A percentile compares a stretch with the other conserved stretches of the same genome.
These are phyloP conservation scores for Sporothrix phasma DNA, from an alignment of 2,329 filamentous ascomycete genomes.

Conservation along the genomic window DNA sequence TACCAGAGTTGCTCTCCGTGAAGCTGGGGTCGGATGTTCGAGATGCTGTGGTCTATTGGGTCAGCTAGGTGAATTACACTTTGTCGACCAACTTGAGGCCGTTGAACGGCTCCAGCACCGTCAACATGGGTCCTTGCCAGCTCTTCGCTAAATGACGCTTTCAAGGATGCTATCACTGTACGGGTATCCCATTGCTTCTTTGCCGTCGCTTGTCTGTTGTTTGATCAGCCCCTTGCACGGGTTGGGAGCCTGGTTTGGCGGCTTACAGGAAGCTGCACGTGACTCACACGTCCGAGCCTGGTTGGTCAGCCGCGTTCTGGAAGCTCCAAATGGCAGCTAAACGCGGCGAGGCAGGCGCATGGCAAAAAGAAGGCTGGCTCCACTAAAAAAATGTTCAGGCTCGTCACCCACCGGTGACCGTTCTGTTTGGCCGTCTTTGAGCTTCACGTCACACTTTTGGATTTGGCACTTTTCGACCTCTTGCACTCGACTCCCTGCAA, in stretches of 20 bases:
- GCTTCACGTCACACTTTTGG: background rate
- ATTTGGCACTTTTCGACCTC: background rate
- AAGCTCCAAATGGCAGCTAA: constrained; percentile 3
- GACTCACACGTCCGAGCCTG: background rate
- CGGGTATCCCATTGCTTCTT: too few relatives aligned
- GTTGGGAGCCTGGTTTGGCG: background rate
- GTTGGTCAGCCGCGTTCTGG: constrained; percentile 6
- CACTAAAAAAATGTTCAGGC: constrained; percentile 13
- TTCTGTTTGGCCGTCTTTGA: background rate
- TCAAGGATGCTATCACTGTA: too few relatives aligned
- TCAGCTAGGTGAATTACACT: background rate
- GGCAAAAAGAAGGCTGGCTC: background rate
- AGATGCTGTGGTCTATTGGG: background rate
- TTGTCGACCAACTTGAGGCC: background rate
- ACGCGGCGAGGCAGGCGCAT: background rate
- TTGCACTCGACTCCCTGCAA: background rate
- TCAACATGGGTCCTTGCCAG: too few relatives aligned
- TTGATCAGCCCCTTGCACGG: background rate
- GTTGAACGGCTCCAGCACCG: too few relatives aligned
- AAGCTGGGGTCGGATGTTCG: background rate
- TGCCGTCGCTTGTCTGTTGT: background rate
- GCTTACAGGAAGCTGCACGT: background rate
- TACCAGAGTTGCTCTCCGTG: too few relatives aligned
- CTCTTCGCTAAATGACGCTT: too few relatives aligned
- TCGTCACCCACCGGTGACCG: constrained; percentile 11